phyloP scores from a whole-genome alignment of 2,329 filamentous ascomycete species.

The Colletotrichum incanum region DNA sequence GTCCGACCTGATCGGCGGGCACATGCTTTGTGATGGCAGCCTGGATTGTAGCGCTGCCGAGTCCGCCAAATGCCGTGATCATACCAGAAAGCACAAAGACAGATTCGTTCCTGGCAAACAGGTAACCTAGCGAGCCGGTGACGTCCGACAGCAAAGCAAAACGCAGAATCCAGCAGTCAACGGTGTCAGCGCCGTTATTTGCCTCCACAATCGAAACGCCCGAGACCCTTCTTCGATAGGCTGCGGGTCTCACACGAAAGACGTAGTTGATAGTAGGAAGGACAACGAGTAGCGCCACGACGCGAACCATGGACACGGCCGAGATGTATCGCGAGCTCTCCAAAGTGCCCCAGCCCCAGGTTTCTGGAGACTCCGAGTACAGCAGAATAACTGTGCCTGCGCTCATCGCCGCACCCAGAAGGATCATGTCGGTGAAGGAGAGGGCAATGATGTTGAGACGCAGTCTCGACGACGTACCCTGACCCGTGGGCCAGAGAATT shows the following conservation, averaged over 20 bases:
- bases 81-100: constrained; percentile 82
- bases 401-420: constrained; percentile 88
- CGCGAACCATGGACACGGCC: constrained; percentile 82
- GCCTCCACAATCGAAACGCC: constrained; percentile 59
- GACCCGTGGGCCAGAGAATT: constrained; percentile 82
- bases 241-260: constrained; percentile 72
- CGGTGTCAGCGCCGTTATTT: constrained; percentile 79
- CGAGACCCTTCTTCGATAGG: constrained; percentile 57
- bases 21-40: constrained; percentile 92
- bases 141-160: constrained; percentile 83
- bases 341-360: constrained; percentile 86
- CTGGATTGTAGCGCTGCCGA: constrained; percentile 88
- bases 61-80: constrained; percentile 83
- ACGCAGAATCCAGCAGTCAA: constrained; percentile 86
- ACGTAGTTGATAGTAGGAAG: constrained; percentile 85
- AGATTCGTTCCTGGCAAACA: constrained; percentile 72
- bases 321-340: constrained; percentile 88
- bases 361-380: constrained; percentile 83
- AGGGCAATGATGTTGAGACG: constrained; percentile 88
- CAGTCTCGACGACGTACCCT: constrained; percentile 70
- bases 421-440: constrained; percentile 83
- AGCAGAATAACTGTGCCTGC: constrained; percentile 85
- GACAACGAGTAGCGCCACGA: constrained; percentile 80
- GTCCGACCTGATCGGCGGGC: constrained; percentile 83
- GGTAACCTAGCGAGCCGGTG: constrained; percentile 82